Base-by-base conservation (phyloP, 1,284 basidiomycete genomes). In the Filobasidium uniguttulatum region DNA sequence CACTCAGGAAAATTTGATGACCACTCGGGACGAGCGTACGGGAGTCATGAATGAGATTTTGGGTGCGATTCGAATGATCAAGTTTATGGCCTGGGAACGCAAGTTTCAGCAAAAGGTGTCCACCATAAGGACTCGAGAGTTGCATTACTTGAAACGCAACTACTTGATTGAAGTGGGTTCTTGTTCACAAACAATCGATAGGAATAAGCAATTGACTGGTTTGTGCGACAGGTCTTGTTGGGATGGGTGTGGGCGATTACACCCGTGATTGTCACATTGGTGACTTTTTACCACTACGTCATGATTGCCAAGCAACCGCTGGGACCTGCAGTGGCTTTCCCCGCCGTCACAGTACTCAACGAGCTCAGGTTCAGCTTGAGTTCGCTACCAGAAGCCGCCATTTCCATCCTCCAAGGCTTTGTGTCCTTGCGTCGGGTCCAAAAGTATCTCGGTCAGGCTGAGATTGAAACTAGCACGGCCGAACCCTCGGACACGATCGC, bases 61-160 rank as follows among this genome's bases (percentile, higher is more conserved):
- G 6, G 84, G 85, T 44, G 85, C 79, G 3, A 88, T 94, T 55
- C 76, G 87, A n/a, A 91, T 93, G 85, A 77, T 93, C 59, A 93
- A 94, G 74, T 90, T 90, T 67, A 90, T 91, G 85, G 86, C 85
- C 9, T 91, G 88, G 88, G 90, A 94, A 68, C 78, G 85, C 19
- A 85, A 80, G 59, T 93, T 93, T 60, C 87, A 93, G 68, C 72
- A 74, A 28, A 75, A 77, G 7, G 80, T 93, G 7, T 66, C 84
- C 49, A 78, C 76, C 46, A 74, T 91, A 54, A 77, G 88, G 22
- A 78, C 77, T 44, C 81, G 79, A 57, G 87, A 93, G 65, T 73
- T 93, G 12, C 80, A 79, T 58, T 88, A 80, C 66, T 85, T 89
- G 65, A 81, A 79, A 55, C 68, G 85, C 49, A 91, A 87, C 68